Evolutionary conservation across 2,329 filamentous ascomycete species (phyloP).

Genomic region (Xylariaceae sp.): DNA sequence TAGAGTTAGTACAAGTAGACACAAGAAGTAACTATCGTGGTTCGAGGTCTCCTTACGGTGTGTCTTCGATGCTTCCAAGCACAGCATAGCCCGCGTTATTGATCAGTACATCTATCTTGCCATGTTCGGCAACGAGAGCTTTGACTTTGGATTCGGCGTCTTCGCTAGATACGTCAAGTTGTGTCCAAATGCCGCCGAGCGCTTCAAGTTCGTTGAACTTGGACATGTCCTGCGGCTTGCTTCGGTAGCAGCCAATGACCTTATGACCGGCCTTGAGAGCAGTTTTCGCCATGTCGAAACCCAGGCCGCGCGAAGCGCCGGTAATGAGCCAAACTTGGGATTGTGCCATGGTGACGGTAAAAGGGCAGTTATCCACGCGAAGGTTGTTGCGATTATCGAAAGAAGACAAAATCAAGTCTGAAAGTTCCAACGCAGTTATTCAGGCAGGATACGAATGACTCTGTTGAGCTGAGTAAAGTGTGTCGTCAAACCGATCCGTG

Average conservation of each 20-base stretch:
- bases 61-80: slow-evolving; percentile 32
- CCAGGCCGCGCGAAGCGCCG: slow-evolving; percentile 35
- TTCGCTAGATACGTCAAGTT: slow-evolving; percentile 31
- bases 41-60: slow-evolving; percentile 21
- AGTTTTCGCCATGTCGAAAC: slow-evolving; percentile 32
- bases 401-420: too few species aligned
- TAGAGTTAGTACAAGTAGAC: slow-evolving; percentile 9
- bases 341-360: slow-evolving; percentile 26
- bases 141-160: slow-evolving; percentile 31
- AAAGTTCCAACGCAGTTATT: too few species aligned
- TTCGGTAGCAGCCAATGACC: slow-evolving; percentile 35
- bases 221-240: slow-evolving; percentile 22
- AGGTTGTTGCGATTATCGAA: too few species aligned
- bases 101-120: slow-evolving; percentile 34
- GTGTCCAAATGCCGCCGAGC: slow-evolving; percentile 35
- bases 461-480: too few species aligned
- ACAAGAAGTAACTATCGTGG: not conserved
- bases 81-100: slow-evolving; percentile 36
- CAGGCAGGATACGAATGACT: too few species aligned
- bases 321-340: slow-evolving; percentile 37
- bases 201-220: slow-evolving; percentile 32
- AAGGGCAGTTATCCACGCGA: not conserved
- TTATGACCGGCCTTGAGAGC: slow-evolving; percentile 34
- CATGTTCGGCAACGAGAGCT: slow-evolving; percentile 28
- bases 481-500: too few species aligned